A percentile compares a stretch with the other conserved stretches of the same genome.
Conservation (phyloP, 78 protist species). For the Fonticula alba region DNA sequence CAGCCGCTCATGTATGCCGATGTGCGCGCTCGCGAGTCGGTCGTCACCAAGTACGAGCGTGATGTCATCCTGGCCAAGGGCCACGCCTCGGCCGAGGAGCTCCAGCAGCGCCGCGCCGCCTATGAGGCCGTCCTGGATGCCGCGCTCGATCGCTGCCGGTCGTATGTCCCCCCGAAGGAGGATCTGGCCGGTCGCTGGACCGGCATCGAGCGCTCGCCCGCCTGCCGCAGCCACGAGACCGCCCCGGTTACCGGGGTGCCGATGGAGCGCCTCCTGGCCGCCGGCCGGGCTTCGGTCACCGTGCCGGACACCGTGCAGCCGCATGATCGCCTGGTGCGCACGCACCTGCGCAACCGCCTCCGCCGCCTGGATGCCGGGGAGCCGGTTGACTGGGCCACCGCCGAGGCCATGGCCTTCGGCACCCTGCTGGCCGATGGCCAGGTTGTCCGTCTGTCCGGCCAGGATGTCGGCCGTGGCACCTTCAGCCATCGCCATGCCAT, state of each 20-base stretch:
- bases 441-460: constrained; percentile 46
- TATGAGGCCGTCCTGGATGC: neutral
- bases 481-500: constrained; percentile 73
- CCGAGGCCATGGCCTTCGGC: constrained; percentile 78
- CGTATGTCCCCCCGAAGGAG: too few species aligned
- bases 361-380: constrained; percentile 15
- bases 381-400: constrained; percentile 77
- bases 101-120: neutral
- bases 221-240: too few species aligned
- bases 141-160: too few species aligned
- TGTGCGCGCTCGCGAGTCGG: constrained; percentile 35
- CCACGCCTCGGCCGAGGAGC: neutral
- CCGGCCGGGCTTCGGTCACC: constrained; percentile 15
- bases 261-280: constrained; percentile 1
- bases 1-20: constrained; percentile 81
- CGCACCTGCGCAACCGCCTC: constrained; percentile 13
- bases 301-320: constrained; percentile 31
- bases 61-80: neutral
- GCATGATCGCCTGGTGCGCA: constrained; percentile 21
- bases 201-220: too few species aligned
- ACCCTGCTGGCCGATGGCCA: constrained; percentile 38
- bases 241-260: constrained; percentile 31
- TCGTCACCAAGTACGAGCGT: constrained; percentile 9
- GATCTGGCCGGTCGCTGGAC: too few species aligned
- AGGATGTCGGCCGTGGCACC: constrained; percentile 85